Percentiles rank a stretch among this genome's conserved stretches.
phyloP scores from a whole-genome alignment of 2,329 filamentous ascomycete genomes.

The Claviceps fusiformis region DNA sequence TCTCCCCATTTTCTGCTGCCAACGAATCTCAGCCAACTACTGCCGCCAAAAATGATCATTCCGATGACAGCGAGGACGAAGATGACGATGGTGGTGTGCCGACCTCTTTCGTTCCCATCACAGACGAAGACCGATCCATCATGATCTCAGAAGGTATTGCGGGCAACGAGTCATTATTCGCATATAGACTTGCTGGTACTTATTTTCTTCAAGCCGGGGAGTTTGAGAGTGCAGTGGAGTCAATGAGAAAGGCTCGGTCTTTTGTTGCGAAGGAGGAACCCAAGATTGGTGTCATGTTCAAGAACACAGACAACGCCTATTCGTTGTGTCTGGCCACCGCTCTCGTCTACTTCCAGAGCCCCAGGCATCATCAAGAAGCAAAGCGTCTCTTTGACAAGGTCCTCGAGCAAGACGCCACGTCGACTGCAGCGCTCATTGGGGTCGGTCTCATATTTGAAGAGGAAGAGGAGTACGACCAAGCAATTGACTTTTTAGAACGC shows the following conservation, averaged over 20 bases:
- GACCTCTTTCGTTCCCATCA: conserved; percentile 43
- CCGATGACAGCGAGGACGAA: conserved; percentile 46
- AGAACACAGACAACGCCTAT: conserved; percentile 59
- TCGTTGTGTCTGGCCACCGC: conserved; percentile 73
- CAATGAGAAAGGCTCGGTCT: conserved; percentile 60
- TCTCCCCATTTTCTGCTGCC: conserved; percentile 62
- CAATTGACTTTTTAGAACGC: conserved; percentile 65
- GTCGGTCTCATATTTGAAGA: conserved; percentile 88
- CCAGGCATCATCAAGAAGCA: conserved; percentile 78
- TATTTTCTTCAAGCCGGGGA: conserved; percentile 80
- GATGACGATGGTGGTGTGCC: conserved; percentile 43
- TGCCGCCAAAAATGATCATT: conserved; percentile 19
- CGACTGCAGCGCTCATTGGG: conserved; percentile 72
- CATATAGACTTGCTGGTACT: conserved; percentile 69
- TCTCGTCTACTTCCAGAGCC: conserved; percentile 78
- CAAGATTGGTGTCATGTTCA: conserved; percentile 55
- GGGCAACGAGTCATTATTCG: conserved; percentile 58
- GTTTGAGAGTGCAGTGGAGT: conserved; percentile 66
- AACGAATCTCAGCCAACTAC: conserved; percentile 11
- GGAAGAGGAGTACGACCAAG: conserved; percentile 74
- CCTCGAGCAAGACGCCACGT: conserved; percentile 58
- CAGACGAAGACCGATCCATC: conserved; percentile 64
- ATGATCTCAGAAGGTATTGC: conserved; percentile 66
- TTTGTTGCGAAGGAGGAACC: conserved; percentile 45
- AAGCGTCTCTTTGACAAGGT: conserved; percentile 76